phyloP scores from a whole-genome alignment of 2,329 filamentous ascomycete genomes.

The Penicillium sumatraense region DNA sequence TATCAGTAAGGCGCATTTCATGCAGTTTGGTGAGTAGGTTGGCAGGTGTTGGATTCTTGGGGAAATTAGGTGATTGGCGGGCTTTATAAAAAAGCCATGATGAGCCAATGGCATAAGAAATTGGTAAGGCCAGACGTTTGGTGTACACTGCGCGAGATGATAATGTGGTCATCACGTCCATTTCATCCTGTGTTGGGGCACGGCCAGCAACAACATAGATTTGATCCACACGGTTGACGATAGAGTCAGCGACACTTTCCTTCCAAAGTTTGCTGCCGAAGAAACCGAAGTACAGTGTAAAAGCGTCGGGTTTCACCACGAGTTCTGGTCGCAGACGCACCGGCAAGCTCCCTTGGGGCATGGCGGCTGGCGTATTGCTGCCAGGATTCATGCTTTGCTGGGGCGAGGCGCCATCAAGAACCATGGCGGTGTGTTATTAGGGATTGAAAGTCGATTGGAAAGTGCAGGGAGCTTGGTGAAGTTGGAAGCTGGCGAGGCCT shows the following conservation, averaged over 20 bases:
- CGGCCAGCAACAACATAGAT: conserved; percentile 30
- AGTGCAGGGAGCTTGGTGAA: background rate
- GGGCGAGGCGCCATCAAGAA: background rate
- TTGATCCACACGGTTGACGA: no score
- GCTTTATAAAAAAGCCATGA: conserved; percentile 16
- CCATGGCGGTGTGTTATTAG: conserved; percentile 1
- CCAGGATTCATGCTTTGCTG: background rate
- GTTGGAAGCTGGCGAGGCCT: background rate
- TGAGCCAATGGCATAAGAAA: conserved; percentile 16
- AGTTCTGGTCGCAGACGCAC: conserved; percentile 30
- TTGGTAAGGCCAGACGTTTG: conserved; percentile 24
- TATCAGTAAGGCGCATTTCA: conserved; percentile 5
- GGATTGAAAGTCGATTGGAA: background rate
- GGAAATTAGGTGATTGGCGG: conserved; percentile 10
- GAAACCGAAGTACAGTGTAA: conserved; percentile 36
- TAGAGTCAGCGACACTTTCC: conserved; percentile 3
- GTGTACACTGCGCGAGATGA: conserved; percentile 26
- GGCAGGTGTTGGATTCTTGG: conserved; percentile 11
- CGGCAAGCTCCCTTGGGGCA: conserved; percentile 12
- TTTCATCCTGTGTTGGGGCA: conserved; percentile 37
- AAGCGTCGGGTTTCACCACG: conserved; percentile 27
- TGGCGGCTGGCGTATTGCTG: background rate
- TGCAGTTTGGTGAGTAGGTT: conserved; percentile 10
- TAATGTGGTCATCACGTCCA: conserved; percentile 36
- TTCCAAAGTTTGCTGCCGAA: conserved; percentile 27